Evolutionary conservation across 139 green algal species (phyloP).

Genomic region (Mesotaenium endlicherianum): DNA sequence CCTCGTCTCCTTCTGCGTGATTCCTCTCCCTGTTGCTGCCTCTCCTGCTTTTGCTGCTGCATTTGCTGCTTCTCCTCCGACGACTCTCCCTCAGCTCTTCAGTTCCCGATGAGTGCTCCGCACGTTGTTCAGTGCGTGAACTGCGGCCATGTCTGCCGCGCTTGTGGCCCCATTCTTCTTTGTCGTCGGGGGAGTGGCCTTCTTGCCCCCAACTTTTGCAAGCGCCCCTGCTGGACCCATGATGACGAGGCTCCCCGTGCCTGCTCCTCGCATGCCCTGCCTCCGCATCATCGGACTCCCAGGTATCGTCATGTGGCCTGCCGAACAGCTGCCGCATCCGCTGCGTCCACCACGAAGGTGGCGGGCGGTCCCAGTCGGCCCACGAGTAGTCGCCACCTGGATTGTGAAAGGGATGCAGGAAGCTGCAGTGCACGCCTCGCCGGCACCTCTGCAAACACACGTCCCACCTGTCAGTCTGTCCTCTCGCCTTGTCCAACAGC

Average conservation of each 20-base stretch:
- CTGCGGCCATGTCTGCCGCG: too few species aligned
- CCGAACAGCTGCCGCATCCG: constrained; percentile 14
- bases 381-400: constrained; percentile 22
- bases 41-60: background rate
- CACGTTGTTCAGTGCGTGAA: too few species aligned
- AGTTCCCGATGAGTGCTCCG: background rate
- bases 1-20: background rate
- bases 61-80: constrained; percentile 1
- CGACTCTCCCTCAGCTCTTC: background rate
- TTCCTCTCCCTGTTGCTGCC: background rate
- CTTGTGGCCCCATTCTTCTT: too few species aligned
- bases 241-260: background rate
- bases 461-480: background rate
- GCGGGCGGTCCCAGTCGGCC: constrained; percentile 25
- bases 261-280: background rate
- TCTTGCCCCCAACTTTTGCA: background rate
- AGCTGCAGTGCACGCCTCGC: constrained; percentile 14
- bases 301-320: background rate
- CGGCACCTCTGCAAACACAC: constrained; percentile 5
- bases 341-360: background rate
- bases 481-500: background rate
- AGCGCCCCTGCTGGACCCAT: background rate
- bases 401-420: constrained; percentile 41
- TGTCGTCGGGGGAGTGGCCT: too few species aligned
- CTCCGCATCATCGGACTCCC: background rate